These are phyloP conservation scores for Amanita subjunquillea DNA, from an alignment of 768 basidiomycete genomes.

Conservation along the genomic window DNA sequence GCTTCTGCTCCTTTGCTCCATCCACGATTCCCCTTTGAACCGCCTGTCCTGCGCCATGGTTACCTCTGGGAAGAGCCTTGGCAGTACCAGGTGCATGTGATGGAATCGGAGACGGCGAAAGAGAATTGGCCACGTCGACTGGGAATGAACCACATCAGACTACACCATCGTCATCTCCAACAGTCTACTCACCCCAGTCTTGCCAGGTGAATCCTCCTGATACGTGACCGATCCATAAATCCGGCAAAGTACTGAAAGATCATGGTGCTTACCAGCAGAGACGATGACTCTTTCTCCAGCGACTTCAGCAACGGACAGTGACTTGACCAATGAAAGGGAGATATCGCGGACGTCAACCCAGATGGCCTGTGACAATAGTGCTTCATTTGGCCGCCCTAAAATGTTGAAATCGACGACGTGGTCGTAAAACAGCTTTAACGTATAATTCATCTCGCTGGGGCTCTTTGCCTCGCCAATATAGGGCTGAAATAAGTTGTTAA, in stretches of 20 bases:
- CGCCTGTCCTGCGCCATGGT: background rate
- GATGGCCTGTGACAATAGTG: background rate
- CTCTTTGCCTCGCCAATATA: background rate
- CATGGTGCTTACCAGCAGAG: background rate
- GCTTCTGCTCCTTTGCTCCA: background rate
- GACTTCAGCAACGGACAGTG: background rate
- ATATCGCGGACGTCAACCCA: slow-evolving; percentile 5
- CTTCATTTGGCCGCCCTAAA: background rate
- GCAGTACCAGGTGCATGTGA: no score
- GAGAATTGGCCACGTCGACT: slow-evolving; percentile 2
- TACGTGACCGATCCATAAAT: no score
- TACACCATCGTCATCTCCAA: background rate
- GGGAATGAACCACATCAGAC: background rate
- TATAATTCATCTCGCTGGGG: background rate
- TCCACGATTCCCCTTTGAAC: background rate
- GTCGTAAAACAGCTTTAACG: background rate
- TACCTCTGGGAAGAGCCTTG: background rate
- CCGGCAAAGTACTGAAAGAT: no score
- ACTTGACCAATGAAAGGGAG: background rate
- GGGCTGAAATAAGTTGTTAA: background rate
- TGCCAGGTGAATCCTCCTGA: background rate
- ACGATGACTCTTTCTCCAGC: slow-evolving; percentile 2
- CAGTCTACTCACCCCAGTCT: slow-evolving; percentile 1
- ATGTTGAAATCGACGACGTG: background rate
- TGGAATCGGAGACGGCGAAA: slow-evolving; percentile 1